Conservation (phyloP, 305 asterid species). For the Rubia occidens region DNA sequence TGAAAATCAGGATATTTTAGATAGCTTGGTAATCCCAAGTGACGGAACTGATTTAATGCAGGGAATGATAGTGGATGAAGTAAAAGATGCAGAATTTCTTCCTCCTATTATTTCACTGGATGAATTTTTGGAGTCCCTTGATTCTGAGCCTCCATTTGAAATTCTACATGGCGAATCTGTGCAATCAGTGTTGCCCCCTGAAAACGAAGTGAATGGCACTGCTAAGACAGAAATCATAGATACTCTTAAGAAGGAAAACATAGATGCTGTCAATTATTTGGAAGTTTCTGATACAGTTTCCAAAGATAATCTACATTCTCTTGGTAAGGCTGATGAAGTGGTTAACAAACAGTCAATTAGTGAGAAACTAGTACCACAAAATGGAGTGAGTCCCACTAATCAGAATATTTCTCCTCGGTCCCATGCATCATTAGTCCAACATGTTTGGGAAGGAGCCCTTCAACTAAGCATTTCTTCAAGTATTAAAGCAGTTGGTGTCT, state of each 20-base stretch:
- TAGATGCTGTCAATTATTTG: constrained; percentile 24
- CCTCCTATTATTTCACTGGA: constrained; percentile 92
- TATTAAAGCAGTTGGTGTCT: constrained; percentile 48
- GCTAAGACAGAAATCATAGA: constrained; percentile 9
- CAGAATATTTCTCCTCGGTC: constrained; percentile 21
- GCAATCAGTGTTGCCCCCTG: constrained; percentile 24
- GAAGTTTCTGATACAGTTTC: constrained; percentile 32
- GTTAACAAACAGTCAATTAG: constrained; percentile 24
- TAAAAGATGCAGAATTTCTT: constrained; percentile 72
- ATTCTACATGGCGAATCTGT: constrained; percentile 44
- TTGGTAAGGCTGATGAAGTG: constrained; percentile 30
- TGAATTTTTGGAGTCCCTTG: constrained; percentile 94
- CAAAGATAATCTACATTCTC: constrained; percentile 30
- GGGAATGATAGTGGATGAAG: constrained; percentile 87
- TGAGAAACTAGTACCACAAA: constrained; percentile 20
- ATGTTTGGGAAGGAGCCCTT: constrained; percentile 68
- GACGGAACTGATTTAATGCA: constrained; percentile 93
- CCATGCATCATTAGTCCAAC: constrained; percentile 27
- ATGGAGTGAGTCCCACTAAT: constrained; percentile 28
- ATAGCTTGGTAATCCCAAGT: constrained; percentile 63
- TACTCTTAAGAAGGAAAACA: constrained; percentile 25
- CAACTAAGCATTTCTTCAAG: constrained; percentile 57
- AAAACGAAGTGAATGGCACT: constrained; percentile 32
- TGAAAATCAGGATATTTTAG: constrained; percentile 48
- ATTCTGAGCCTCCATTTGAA: constrained; percentile 88